These are phyloP conservation scores for Amanita jacksonii DNA, from an alignment of 768 basidiomycete genomes.

Conservation along the genomic window DNA sequence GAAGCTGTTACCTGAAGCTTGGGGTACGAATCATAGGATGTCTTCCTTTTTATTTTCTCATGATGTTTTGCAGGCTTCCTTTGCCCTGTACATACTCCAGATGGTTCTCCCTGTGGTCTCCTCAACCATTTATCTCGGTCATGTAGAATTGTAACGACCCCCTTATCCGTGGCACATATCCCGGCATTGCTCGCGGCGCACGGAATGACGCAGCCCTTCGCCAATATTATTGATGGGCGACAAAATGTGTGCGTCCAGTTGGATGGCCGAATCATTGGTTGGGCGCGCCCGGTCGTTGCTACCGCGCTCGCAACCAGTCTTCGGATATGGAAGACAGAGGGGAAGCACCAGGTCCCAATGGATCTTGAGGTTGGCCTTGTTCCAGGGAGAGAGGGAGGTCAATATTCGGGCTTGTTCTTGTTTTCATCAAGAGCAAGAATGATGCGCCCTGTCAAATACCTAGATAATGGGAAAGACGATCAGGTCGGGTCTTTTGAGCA, in stretches of 20 bases:
- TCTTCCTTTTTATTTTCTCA: neutral
- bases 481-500: conserved; percentile 96
- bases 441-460: conserved; percentile 96
- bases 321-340: conserved; percentile 93
- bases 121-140: conserved; percentile 93
- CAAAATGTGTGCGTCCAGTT: conserved; percentile 84
- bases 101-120: conserved; percentile 95
- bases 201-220: conserved; percentile 91
- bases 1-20: conserved; percentile 93
- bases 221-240: conserved; percentile 70
- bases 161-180: conserved; percentile 68
- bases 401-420: conserved; percentile 92
- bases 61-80: conserved; percentile 60
- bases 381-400: conserved; percentile 82
- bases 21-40: conserved; percentile 67
- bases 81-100: conserved; percentile 97
- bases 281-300: conserved; percentile 71
- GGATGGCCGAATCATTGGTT: conserved; percentile 93
- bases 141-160: conserved; percentile 80
- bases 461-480: conserved; percentile 79
- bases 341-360: conserved; percentile 68
- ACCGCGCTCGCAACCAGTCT: conserved; percentile 75
- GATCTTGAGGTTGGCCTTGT: conserved; percentile 95
- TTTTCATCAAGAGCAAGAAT: conserved; percentile 84
- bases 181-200: conserved; percentile 74